A percentile compares a stretch with the other conserved stretches of the same genome.
Conservation (phyloP, 139 green algal species). For the Chlorella vulgaris region DNA sequence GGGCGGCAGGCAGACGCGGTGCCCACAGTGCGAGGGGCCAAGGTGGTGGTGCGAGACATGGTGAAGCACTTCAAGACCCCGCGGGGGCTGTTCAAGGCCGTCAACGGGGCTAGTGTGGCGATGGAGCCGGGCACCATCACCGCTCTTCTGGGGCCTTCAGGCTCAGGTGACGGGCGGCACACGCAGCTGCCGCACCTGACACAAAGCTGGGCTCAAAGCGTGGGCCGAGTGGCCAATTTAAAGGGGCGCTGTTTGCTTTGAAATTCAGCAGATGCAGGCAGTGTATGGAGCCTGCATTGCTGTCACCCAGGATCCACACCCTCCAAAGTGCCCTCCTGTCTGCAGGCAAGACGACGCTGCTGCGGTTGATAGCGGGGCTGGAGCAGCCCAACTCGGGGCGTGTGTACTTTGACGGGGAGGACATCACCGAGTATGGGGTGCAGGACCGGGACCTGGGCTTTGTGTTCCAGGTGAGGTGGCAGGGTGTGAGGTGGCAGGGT, state of each 20-base stretch:
- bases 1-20: background rate
- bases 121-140: constrained; percentile 71
- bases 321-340: background rate
- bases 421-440: constrained; percentile 53
- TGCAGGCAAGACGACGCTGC: constrained; percentile 83
- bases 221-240: no score
- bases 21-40: background rate
- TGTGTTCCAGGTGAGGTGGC: constrained; percentile 73
- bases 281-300: no score
- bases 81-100: constrained; percentile 66
- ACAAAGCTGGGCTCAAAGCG: no score
- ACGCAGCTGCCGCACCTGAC: no score
- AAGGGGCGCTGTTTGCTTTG: no score
- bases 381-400: constrained; percentile 69
- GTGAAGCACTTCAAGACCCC: constrained; percentile 74
- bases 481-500: no score
- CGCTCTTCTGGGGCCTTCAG: constrained; percentile 80
- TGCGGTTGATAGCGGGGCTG: constrained; percentile 85
- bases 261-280: no score
- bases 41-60: constrained; percentile 62
- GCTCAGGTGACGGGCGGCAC: constrained; percentile 55
- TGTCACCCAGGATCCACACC: no score
- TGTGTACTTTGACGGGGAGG: constrained; percentile 79
- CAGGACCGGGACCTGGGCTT: constrained; percentile 76
- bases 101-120: constrained; percentile 70